Evolutionary conservation across 331 rosid species (phyloP).

Genomic region (Ulmus americana): DNA sequence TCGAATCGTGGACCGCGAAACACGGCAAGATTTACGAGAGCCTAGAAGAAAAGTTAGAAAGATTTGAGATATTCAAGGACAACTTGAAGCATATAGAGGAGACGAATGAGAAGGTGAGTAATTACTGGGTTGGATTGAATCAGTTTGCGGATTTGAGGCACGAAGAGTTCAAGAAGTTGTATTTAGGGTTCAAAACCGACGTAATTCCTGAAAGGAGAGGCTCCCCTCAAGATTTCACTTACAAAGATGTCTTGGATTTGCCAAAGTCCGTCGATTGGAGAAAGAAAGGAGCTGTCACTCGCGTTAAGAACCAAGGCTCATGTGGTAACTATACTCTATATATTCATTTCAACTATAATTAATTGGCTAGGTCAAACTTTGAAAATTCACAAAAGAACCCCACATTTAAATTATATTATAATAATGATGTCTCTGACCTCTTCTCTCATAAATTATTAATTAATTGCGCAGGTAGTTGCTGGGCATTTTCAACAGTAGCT

Average conservation of each 20-base stretch:
- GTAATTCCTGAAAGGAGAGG: slow-evolving; percentile 21
- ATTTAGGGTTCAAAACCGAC: slow-evolving; percentile 41
- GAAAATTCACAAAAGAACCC: slow-evolving; percentile 55
- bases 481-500: slow-evolving; percentile 56
- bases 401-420: neutral
- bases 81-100: slow-evolving; percentile 55
- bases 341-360: neutral
- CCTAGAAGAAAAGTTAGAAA: slow-evolving; percentile 44
- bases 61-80: slow-evolving; percentile 45
- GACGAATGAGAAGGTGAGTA: slow-evolving; percentile 36
- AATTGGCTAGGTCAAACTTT: slow-evolving; percentile 30
- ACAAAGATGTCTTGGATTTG: slow-evolving; percentile 33
- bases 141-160: slow-evolving; percentile 59
- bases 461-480: slow-evolving; percentile 45
- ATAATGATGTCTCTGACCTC: no score
- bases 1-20: slow-evolving; percentile 40
- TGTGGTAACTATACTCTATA: slow-evolving; percentile 33
- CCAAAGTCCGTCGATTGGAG: slow-evolving; percentile 54
- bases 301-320: slow-evolving; percentile 53
- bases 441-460: no score
- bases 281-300: slow-evolving; percentile 51
- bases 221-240: slow-evolving; percentile 29
- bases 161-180: slow-evolving; percentile 46
- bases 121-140: slow-evolving; percentile 51
- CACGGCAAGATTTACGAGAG: slow-evolving; percentile 36